Percentiles rank a stretch among this genome's conserved stretches.
These are phyloP conservation scores for Cordyceps cateniannulata DNA, from an alignment of 2,329 filamentous ascomycete species.

Conservation along the genomic window DNA sequence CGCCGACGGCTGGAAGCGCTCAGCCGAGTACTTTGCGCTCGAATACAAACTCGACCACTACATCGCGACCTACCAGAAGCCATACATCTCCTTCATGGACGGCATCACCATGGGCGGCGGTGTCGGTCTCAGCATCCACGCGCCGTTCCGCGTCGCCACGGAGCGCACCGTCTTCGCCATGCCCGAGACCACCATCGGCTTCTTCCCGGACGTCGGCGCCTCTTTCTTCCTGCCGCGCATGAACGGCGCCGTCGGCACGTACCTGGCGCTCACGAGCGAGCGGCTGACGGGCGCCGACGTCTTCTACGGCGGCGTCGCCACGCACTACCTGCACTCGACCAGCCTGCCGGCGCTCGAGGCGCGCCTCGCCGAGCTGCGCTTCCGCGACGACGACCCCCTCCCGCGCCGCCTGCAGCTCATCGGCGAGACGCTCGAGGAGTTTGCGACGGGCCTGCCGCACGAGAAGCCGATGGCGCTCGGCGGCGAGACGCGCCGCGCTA, in stretches of 20 bases:
- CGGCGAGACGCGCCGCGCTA: slow-evolving; percentile 67
- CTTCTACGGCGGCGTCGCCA: slow-evolving; percentile 87
- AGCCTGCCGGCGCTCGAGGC: slow-evolving; percentile 74
- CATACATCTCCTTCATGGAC: slow-evolving; percentile 93
- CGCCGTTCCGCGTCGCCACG: slow-evolving; percentile 92
- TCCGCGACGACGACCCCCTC: slow-evolving; percentile 67
- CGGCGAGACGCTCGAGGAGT: slow-evolving; percentile 87
- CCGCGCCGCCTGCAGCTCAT: slow-evolving; percentile 63
- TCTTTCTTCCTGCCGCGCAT: slow-evolving; percentile 93
- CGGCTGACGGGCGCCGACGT: slow-evolving; percentile 74
- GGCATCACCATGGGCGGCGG: slow-evolving; percentile 98
- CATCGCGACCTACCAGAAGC: slow-evolving; percentile 89
- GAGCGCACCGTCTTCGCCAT: slow-evolving; percentile 95
- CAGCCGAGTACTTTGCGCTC: slow-evolving; percentile 79
- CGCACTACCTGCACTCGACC: slow-evolving; percentile 92
- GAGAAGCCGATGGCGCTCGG: slow-evolving; percentile 61
- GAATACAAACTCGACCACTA: slow-evolving; percentile 97
- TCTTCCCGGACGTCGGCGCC: slow-evolving; percentile 96
- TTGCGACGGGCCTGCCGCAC: slow-evolving; percentile 74
- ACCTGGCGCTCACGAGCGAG: slow-evolving; percentile 87
- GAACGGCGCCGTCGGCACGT: slow-evolving; percentile 80
- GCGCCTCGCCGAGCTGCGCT: slow-evolving; percentile 81
- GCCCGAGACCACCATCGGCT: slow-evolving; percentile 97
- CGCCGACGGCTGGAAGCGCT: slow-evolving; percentile 63
- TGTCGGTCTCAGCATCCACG: slow-evolving; percentile 88